Base-by-base conservation (phyloP, 2,329 filamentous ascomycete species). In the Curvularia hawaiiensis region DNA sequence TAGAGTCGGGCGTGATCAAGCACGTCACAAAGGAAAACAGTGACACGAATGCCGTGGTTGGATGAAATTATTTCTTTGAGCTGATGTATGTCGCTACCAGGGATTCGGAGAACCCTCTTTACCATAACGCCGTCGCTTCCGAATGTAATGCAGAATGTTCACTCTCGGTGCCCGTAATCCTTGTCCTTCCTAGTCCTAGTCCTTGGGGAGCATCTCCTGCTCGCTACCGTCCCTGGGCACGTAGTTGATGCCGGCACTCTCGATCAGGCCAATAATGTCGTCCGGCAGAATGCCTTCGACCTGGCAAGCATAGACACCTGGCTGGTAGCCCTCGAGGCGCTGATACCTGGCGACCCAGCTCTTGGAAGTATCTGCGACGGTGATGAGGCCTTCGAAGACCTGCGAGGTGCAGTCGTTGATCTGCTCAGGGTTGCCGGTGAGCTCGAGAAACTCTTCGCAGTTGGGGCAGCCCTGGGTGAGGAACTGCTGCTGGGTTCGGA, bases 271-370 rank as follows among this genome's bases (percentile, higher is more conserved):
- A 30, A 86, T 77, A 39, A 84, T 80, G 55, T 88, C 85, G 41
- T 84, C 83, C 0, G 85, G 83, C 49, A 88, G 71, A 60, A 91
- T 87, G 18, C 95, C 95, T 31, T 90, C 92, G 24, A 99, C 95
- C 80, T 98, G 97, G 54, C 92, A 90, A 18, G 95, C 95, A 79
- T 99, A 99, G 56, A 96, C 88, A 52, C 95, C 95, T 16, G 87
- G 85, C 51, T 95, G 89, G 76, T 96, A 98, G 54, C 86, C 87
- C 75, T 97, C 91, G 58, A 99, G 80, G 9, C 95, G 86, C 82
- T 98, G 92, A 90, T 93, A 98, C 74, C 91, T 91, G n/a, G 94
- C 93, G 48, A 98, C 91, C 95, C 95, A 99, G 71, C 91, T 96
- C 66, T 83, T 85, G 43, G 80, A 80, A n/a, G 93, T 93, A 74